Base-by-base conservation (phyloP, 2,329 filamentous ascomycete species). In the Monosporascus cannonballus region DNA sequence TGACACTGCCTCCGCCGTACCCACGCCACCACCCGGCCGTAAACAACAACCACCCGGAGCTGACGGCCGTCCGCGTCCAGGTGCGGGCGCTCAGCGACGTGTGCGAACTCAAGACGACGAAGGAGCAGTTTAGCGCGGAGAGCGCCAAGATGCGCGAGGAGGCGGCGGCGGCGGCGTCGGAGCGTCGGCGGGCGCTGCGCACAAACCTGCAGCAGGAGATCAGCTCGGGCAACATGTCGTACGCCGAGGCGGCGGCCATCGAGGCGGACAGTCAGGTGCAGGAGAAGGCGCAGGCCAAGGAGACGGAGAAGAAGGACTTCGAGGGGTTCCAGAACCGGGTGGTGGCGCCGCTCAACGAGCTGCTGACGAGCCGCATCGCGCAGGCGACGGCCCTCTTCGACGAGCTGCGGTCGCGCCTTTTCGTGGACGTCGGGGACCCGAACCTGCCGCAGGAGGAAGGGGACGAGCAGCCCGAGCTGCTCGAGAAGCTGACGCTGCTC, bases 11-110 rank as follows among this genome's bases (percentile, higher is more conserved):
- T 8, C 94, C 94, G 1, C 89, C 94, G 2, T 97, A 96, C 67
- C 94, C 94, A 1, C 86, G 93, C 7, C 93, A 97, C 64, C 88
- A 97, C 62, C 94, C 94, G 8, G 94, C 94, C 0, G 89, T 97
- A 17, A 96, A 96, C 68, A 99, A 97, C 65, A 95, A 84, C 61
- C 94, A 99, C 65, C 94, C 94, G 0, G 87, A 95, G 58, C 79
- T 99, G n/a, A 80, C 86, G 0, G 79, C 84, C 1, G 92, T 89
- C 47, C 85, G 94, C 48, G 84, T 78, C 3, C 80, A 84, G 0
- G 87, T 96, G 20, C 83, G 91, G 15, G 77, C 79, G 1, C 73
- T 96, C 41, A 87, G 85, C 50, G 85, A 94, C 60, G 73, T 96
- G 48, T 77, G 79, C 17, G 89, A 94, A 63, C 73, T 93, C 5